Percentiles rank a stretch among this genome's conserved stretches.
These are phyloP conservation scores for Agrocybe chaxingu DNA, from an alignment of 768 basidiomycete species.

Conservation along the genomic window DNA sequence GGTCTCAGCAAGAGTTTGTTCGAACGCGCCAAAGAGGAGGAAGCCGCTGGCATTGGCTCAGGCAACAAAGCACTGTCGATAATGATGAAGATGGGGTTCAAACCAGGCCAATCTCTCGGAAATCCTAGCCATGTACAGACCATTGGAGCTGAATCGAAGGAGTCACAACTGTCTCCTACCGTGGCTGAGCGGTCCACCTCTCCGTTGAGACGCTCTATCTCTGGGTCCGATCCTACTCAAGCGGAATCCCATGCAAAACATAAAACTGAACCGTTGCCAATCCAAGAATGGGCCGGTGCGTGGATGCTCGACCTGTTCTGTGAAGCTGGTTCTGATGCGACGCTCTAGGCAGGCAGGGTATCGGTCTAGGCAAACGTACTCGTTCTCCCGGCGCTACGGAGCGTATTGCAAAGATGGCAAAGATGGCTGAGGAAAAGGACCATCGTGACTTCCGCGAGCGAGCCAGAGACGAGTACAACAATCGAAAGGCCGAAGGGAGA, in stretches of 20 bases:
- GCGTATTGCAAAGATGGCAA: conserved; percentile 71
- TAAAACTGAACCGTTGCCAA: conserved; percentile 64
- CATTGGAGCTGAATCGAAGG: not conserved
- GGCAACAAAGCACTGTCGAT: conserved; percentile 80
- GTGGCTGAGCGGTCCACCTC: not conserved
- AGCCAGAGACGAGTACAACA: conserved; percentile 70
- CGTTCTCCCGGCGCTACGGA: conserved; percentile 62
- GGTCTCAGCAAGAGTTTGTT: conserved; percentile 80
- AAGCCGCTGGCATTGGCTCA: conserved; percentile 44
- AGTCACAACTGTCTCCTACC: not conserved
- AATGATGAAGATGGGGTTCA: conserved; percentile 96
- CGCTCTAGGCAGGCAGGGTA: conserved; percentile 70
- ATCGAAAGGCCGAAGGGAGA: conserved; percentile 68
- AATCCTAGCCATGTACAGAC: conserved; percentile 24
- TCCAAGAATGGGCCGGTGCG: conserved; percentile 83
- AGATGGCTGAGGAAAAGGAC: conserved; percentile 60
- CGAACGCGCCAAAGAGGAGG: conserved; percentile 67
- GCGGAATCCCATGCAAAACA: conserved; percentile 28
- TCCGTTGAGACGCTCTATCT: conserved; percentile 7
- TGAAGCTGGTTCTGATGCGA: conserved; percentile 1
- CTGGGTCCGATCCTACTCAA: no score
- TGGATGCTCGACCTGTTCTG: conserved; percentile 3
- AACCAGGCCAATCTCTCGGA: conserved; percentile 78
- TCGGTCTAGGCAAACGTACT: conserved; percentile 67
- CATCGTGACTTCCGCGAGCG: conserved; percentile 68